Evolutionary conservation across 352 stramenopile species (phyloP), one percentile per base, ranked within the genome.

Genomic region (Phytophthora melonis): DNA sequence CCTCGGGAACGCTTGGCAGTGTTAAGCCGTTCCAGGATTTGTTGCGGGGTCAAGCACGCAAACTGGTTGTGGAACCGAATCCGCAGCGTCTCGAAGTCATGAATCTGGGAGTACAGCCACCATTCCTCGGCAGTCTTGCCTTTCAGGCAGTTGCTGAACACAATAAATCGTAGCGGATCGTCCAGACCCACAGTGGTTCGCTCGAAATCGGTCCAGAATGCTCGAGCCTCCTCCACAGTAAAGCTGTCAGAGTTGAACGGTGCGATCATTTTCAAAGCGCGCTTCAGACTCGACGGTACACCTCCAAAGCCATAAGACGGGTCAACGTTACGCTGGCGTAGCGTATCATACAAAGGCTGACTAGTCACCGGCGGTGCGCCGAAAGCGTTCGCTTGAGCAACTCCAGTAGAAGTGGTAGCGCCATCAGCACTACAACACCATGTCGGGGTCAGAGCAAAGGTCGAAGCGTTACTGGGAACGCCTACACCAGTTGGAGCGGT

Each of bases 71-170:
- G 43, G 16, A 50, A 50, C 16, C 16, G 43, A 50, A 21, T 50
- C 43, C 4, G 1, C 43, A 50, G 18, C 43, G 43, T 50, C 43
- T 21, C 16, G 18, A 50, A 50, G 43, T 50, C 18, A 21, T 13
- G 8, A 11, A 62, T 62, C 34, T 62, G 19, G 5, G 56, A 62
- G 19, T 62, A 50, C 13, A 49, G 45, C 34, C 56, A 49, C 34
- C 19, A 62, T 3, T 62, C 34, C 19, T 62, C 56, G 21, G 19
- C 56, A 34, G 56, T 4, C 7, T 62, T 62, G n/a, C 56, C 56
- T 23, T 52, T 63, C 13, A 63, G 25, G 11, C 34, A 25, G 19
- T 52, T 21, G 10, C 56, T 21, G 36, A 63, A 63, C n/a, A 19
- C 36, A 34, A 13, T 53, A 6, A 62, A 14, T 11, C 36, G n/a